Evolutionary conservation across 73 alveolate genomes (phyloP).

Genomic region (Paramecium octaurelia): DNA sequence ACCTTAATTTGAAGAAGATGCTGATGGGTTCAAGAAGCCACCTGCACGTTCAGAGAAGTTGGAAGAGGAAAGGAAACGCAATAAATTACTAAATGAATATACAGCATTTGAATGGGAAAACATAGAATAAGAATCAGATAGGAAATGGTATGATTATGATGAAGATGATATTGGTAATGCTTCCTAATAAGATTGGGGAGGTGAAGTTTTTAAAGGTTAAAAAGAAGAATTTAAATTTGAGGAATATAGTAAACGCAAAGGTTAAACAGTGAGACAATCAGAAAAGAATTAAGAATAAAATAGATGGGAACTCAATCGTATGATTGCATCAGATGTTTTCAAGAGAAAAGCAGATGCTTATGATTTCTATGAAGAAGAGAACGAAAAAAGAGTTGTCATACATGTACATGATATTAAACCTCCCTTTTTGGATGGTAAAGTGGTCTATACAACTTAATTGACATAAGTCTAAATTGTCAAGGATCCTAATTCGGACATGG

Average conservation of each 20-base stretch:
- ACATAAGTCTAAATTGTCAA: slow-evolving; percentile 97
- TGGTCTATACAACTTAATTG: slow-evolving; percentile 90
- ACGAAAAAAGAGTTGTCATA: slow-evolving; percentile 90
- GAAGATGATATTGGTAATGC: slow-evolving; percentile 87
- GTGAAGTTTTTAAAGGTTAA: slow-evolving; percentile 63
- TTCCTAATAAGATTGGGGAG: slow-evolving; percentile 80
- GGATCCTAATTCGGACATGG: slow-evolving; percentile 98
- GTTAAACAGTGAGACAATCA: slow-evolving; percentile 69
- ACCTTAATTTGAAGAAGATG: slow-evolving; percentile 31
- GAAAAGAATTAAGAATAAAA: slow-evolving; percentile 92
- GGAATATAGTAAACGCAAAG: slow-evolving; percentile 44
- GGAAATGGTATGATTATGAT: slow-evolving; percentile 96
- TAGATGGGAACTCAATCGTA: slow-evolving; percentile 97
- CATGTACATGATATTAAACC: slow-evolving; percentile 98
- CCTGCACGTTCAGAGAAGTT: not conserved
- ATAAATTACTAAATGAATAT: slow-evolving; percentile 56
- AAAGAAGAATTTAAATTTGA: slow-evolving; percentile 60
- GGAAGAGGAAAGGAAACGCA: slow-evolving; percentile 35
- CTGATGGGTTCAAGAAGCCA: slow-evolving; percentile 22
- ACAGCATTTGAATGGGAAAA: slow-evolving; percentile 88
- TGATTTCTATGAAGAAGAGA: slow-evolving; percentile 81
- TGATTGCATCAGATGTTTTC: slow-evolving; percentile 92
- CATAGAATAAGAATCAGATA: slow-evolving; percentile 81
- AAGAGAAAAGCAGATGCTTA: slow-evolving; percentile 65
- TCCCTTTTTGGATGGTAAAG: slow-evolving; percentile 97